A percentile compares a stretch with the other conserved stretches of the same genome.
These are phyloP conservation scores for Erysimum cheiranthoides DNA, from an alignment of 345 rosid genomes.

Conservation along the genomic window DNA sequence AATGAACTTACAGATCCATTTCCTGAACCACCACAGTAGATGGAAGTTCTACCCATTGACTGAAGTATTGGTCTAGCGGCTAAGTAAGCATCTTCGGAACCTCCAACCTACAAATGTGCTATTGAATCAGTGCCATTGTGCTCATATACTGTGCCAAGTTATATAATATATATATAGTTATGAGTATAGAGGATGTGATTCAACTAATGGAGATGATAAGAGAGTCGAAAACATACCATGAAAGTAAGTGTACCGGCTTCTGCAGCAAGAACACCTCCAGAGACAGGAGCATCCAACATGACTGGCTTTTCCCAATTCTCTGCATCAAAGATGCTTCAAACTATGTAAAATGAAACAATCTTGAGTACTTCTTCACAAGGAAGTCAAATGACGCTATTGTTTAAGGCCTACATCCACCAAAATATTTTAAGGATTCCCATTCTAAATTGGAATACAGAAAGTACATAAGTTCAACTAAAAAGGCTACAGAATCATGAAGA, in stretches of 20 bases:
- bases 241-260: constrained; percentile 89
- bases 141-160: neutral
- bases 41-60: constrained; percentile 79
- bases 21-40: constrained; percentile 94
- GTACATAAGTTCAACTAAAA: neutral
- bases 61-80: constrained; percentile 73
- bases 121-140: neutral
- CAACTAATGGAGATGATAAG: constrained; percentile 19
- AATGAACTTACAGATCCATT: constrained; percentile 83
- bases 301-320: constrained; percentile 67
- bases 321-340: constrained; percentile 40
- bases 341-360: constrained; percentile 23
- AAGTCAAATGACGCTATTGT: neutral
- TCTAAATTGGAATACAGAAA: neutral
- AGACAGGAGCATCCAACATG: constrained; percentile 98
- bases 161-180: neutral
- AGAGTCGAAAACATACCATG: constrained; percentile 57
- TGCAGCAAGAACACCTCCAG: constrained; percentile 97
- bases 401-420: neutral
- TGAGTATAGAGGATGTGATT: constrained; percentile 15
- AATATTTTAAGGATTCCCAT: neutral
- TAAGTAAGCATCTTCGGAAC: constrained; percentile 72
- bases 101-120: constrained; percentile 77
- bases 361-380: constrained; percentile 7
- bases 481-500: constrained; percentile 1